Evolutionary conservation across 2,329 filamentous ascomycete species (phyloP).

Genomic region (Tolypocladium pustulatum): DNA sequence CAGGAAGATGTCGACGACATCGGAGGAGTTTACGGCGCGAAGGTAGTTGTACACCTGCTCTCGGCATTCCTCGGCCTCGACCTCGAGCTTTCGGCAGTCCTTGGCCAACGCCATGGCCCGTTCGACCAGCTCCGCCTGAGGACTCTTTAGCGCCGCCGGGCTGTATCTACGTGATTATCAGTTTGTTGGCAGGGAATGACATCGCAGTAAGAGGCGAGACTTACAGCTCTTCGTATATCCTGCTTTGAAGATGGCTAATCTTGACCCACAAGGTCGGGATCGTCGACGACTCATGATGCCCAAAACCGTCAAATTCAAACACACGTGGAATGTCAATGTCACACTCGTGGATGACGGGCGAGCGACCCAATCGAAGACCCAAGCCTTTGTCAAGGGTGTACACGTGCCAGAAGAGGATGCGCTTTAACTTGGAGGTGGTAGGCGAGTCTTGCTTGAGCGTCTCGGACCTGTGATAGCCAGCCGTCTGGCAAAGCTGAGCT

Average conservation of each 20-base stretch:
- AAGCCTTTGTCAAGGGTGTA: conserved; percentile 50
- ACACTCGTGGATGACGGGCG: conserved; percentile 47
- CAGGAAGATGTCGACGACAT: conserved; percentile 32
- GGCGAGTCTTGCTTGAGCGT: conserved; percentile 21
- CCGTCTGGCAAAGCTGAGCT: conserved; percentile 48
- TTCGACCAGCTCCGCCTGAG: conserved; percentile 27
- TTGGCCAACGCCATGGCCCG: conserved; percentile 27
- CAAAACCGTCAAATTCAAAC: conserved; percentile 31
- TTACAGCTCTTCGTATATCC: conserved; percentile 43
- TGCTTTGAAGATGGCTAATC: conserved; percentile 44
- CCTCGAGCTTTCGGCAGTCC: conserved; percentile 25
- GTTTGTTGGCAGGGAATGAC: background rate
- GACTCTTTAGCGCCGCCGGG: conserved; percentile 30
- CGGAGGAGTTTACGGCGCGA: conserved; percentile 25
- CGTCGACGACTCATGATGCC: conserved; percentile 16
- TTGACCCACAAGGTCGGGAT: conserved; percentile 44
- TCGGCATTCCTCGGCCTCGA: conserved; percentile 22
- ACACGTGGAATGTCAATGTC: conserved; percentile 42
- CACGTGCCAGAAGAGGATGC: conserved; percentile 36
- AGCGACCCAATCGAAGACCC: conserved; percentile 47
- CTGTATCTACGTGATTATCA: conserved; percentile 32
- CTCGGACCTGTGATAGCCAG: conserved; percentile 46
- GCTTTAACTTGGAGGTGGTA: conserved; percentile 22
- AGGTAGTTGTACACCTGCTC: conserved; percentile 25
- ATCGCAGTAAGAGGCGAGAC: background rate